Evolutionary conservation across 2,329 filamentous ascomycete genomes (phyloP), one percentile per base, ranked within the genome.

Genomic region (Penicillium sp.): DNA sequence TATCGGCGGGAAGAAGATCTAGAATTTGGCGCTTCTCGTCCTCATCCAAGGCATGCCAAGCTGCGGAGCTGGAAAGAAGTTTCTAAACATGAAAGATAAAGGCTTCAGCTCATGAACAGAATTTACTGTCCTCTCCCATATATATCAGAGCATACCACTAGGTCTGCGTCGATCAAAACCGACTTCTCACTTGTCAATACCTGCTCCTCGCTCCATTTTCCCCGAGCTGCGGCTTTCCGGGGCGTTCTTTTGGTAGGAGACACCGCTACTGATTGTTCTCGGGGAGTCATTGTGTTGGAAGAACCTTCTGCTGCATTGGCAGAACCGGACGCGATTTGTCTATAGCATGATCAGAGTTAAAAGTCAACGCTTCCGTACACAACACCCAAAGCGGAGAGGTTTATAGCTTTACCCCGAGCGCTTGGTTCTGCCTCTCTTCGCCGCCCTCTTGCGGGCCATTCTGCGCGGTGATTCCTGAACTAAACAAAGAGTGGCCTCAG

Each of bases 21-120:
- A 76, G 59, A 20, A 79, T 72, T 53, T 76, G 69, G 44, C 69
- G 66, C 58, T 78, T 77, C 55, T 77, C 74, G 20, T 64, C 62
- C 55, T 75, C 74, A 22, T 75, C 71, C 14, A 78, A 71, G 51
- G 65, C 70, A 22, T 73, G 64, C 74, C 76, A 79, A 33, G 76
- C 72, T 57, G 70, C 64, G 1, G 74, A 74, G 18, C 69, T 66
- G 7, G 74, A 64, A 25, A 79, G 67, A 6, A 78, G 57, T 67
- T 71, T 74, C 75, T 77, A 59, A 11, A 25, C 7, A 45, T 20
- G 23, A n/a, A 20, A 27, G n/a, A 12, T n/a, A 44, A 25, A 3
- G 4, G 2, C 0, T 27, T 40, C 18, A 35, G 20, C 25, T 37
- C 8, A 37, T 18, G 3, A 20, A n/a, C 4, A 18, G 29, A 41